Base-by-base conservation (phyloP, 208 protist species). In the Trypanosoma scelopori region DNA sequence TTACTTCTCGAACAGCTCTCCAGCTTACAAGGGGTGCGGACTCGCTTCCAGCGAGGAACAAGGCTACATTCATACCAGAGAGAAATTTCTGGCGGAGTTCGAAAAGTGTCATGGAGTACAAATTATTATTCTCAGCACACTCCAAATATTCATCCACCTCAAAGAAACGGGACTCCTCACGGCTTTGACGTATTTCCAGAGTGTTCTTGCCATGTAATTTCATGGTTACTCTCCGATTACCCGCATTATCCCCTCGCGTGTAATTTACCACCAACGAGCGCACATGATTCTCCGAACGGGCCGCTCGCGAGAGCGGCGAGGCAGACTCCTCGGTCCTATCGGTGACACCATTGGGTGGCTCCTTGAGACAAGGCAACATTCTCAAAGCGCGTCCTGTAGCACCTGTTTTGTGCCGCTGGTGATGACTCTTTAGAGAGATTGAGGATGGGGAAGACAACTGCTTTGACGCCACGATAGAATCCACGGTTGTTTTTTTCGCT, bases 71-170 rank as follows among this genome's bases (percentile, higher is more conserved):
- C n/a, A 76, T 64, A 27, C 85, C 85, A 18, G 79, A 69, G 23
- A 85, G 30, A 50, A 91, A 88, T 50, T 78, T 82, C 53, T 70
- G 67, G 13, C 65, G 70, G 48, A 86, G 64, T 55, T 84, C 74
- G 13, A 56, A 64, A 48, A 91, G 64, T 25, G 71, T 81, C 25
- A 74, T 32, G 39, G 81, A 91, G 16, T 69, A 74, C 15, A 89
- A 50, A 58, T 25, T 67, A 41, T 69, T 63, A 43, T 65, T 39
- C 23, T 71, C 59, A n/a, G 45, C n/a, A 71, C 69, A 78, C 30
- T 49, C 68, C 27, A 88, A 32, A 45, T 70, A 88, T 77, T 91
- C 85, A 65, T 86, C 79, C 11, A 91, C 85, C 39, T 79, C 35
- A 71, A 79, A 88, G 61, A 79, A 87, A 39, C 70, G 84, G 15